Percentiles rank a stretch among this genome's conserved stretches.
Evolutionary conservation across 345 rosid species (phyloP).

Genomic region (Eucalyptus microcorys): DNA sequence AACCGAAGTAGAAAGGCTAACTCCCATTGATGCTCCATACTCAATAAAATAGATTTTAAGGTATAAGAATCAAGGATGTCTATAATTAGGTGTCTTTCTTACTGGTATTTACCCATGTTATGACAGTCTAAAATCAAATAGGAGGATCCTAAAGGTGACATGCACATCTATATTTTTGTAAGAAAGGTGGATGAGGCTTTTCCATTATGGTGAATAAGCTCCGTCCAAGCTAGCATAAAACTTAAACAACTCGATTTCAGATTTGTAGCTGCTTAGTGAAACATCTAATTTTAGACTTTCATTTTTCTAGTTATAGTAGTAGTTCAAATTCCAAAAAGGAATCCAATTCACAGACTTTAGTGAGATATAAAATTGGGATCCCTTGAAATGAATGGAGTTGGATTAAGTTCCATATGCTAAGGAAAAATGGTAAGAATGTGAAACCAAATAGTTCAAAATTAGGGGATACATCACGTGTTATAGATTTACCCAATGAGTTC

Average conservation of each 20-base stretch:
- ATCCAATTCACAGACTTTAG: background rate
- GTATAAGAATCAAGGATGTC: background rate
- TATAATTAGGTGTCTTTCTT: background rate
- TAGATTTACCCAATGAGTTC: background rate
- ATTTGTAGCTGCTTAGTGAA: background rate
- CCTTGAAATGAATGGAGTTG: background rate
- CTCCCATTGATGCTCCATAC: background rate
- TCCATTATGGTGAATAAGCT: background rate
- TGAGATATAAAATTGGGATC: background rate
- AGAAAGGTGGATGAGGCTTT: background rate
- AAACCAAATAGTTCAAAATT: background rate
- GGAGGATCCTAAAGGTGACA: background rate
- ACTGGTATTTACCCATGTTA: background rate
- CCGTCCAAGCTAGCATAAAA: background rate
- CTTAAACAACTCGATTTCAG: background rate
- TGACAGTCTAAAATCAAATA: background rate
- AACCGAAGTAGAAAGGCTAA: background rate
- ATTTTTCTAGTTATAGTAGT: no score
- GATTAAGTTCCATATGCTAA: background rate
- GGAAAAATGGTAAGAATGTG: background rate
- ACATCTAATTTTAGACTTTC: background rate
- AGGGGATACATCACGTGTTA: background rate
- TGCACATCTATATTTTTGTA: background rate
- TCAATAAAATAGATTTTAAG: background rate
- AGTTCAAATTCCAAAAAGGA: no score